Conservation (phyloP, 805 yeast genomes). For the Starmerella powellii region DNA sequence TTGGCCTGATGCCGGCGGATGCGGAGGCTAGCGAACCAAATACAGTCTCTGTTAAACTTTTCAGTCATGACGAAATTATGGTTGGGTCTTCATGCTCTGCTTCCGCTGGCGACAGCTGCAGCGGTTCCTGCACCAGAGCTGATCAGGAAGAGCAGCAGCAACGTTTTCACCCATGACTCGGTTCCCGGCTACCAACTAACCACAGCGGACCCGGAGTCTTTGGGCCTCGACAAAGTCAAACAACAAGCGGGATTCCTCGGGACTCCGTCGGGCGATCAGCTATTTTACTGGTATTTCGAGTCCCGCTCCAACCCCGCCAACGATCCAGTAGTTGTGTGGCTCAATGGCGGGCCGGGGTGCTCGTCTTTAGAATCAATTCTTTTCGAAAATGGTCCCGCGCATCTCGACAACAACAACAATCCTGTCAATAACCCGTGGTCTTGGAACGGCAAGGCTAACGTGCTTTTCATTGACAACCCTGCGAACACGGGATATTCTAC, state of each 20-base stretch:
- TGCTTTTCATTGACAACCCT: slow-evolving; percentile 88
- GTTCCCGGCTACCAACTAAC: slow-evolving; percentile 15
- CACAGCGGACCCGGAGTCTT: slow-evolving; percentile 8
- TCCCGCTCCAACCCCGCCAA: slow-evolving; percentile 74
- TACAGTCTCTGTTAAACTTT: too few species aligned
- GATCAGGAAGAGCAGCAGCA: too few species aligned
- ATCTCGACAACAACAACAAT: slow-evolving; percentile 44
- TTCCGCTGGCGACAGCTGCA: too few species aligned
- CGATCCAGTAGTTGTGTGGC: slow-evolving; percentile 84
- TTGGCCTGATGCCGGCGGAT: too few species aligned
- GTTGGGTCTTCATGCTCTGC: too few species aligned
- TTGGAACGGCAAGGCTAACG: slow-evolving; percentile 86
- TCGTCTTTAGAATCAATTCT: slow-evolving; percentile 81
- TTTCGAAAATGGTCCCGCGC: slow-evolving; percentile 84
- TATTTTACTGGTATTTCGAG: slow-evolving; percentile 90
- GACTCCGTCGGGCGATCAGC: slow-evolving; percentile 47
- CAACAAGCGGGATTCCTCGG: slow-evolving; percentile 67
- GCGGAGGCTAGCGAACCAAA: too few species aligned
- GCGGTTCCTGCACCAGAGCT: too few species aligned
- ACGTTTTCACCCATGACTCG: slow-evolving; percentile 6
- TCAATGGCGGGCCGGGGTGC: slow-evolving; percentile 96
- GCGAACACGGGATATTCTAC: slow-evolving; percentile 85
- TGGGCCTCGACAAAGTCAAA: slow-evolving; percentile 41
- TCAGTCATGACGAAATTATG: too few species aligned
- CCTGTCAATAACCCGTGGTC: slow-evolving; percentile 73